These are phyloP conservation scores for Cichorium intybus DNA, from an alignment of 140 eudicot genomes.

Conservation along the genomic window DNA sequence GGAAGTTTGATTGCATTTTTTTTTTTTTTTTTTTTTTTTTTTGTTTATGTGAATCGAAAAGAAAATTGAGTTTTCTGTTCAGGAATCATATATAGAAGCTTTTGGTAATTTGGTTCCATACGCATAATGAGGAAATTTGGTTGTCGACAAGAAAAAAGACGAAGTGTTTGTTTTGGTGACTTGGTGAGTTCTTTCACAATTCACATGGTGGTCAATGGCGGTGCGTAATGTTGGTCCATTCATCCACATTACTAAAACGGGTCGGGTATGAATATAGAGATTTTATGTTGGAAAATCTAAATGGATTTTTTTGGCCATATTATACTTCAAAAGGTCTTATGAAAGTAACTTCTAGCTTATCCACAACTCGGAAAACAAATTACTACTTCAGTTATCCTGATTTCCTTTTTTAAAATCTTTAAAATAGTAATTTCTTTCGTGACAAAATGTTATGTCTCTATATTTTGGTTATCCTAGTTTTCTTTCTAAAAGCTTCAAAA, in stretches of 20 bases:
- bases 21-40: neutral
- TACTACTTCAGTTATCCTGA: conserved; percentile 2
- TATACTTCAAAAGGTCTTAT: neutral
- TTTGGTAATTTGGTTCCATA: neutral
- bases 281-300: neutral
- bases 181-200: no score
- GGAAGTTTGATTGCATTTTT: conserved; percentile 53
- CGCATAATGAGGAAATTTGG: conserved; percentile 25
- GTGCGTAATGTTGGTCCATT: conserved; percentile 13
- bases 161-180: neutral
- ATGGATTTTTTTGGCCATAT: neutral
- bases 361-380: no score
- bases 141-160: neutral
- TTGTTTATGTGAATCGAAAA: neutral
- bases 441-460: no score
- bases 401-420: neutral
- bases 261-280: conserved; percentile 13
- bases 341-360: neutral
- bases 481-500: no score
- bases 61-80: conserved; percentile 15
- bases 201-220: conserved; percentile 19
- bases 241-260: conserved; percentile 4
- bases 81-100: conserved; percentile 26
- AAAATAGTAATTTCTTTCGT: no score
- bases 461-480: no score